These are phyloP conservation scores for Wickerhamiella nectarea DNA, from an alignment of 805 yeast species.

Conservation along the genomic window DNA sequence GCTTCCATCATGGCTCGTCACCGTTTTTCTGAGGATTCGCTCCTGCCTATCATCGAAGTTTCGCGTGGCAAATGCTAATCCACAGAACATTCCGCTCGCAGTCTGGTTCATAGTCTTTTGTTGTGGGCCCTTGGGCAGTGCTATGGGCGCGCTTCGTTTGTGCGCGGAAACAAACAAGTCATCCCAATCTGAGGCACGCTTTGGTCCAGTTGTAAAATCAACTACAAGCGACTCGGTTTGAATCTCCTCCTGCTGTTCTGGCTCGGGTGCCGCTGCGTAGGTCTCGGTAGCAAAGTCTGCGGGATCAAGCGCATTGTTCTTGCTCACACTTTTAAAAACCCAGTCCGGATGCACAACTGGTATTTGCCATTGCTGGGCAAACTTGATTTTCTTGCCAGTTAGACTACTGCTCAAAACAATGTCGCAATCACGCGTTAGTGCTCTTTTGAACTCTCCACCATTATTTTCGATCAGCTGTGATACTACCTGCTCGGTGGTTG, in stretches of 20 bases:
- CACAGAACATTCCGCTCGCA: constrained; percentile 28
- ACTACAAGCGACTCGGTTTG: constrained; percentile 4
- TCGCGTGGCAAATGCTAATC: constrained; percentile 31
- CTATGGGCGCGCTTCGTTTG: neutral
- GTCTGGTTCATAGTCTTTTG: neutral
- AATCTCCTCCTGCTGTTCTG: neutral
- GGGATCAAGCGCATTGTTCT: constrained; percentile 31
- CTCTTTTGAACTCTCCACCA: constrained; percentile 26
- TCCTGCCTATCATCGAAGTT: constrained; percentile 32
- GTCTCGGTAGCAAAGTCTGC: constrained; percentile 24
- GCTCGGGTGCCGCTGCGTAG: constrained; percentile 23
- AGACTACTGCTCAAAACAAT: constrained; percentile 23
- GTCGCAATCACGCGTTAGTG: constrained; percentile 20
- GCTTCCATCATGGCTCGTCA: constrained; percentile 35
- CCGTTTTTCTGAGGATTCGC: constrained; percentile 30
- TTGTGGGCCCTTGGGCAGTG: neutral
- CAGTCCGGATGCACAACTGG: constrained; percentile 34
- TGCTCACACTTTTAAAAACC: constrained; percentile 30
- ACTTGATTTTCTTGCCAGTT: constrained; percentile 26
- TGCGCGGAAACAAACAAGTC: constrained; percentile 1
- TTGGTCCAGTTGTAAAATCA: constrained; percentile 4
- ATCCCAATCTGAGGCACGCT: neutral
- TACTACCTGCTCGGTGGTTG: constrained; percentile 23
- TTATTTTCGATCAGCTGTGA: constrained; percentile 19
- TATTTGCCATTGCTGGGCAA: constrained; percentile 30